Conservation (phyloP, 345 rosid species). For the Sonneratia alba region DNA sequence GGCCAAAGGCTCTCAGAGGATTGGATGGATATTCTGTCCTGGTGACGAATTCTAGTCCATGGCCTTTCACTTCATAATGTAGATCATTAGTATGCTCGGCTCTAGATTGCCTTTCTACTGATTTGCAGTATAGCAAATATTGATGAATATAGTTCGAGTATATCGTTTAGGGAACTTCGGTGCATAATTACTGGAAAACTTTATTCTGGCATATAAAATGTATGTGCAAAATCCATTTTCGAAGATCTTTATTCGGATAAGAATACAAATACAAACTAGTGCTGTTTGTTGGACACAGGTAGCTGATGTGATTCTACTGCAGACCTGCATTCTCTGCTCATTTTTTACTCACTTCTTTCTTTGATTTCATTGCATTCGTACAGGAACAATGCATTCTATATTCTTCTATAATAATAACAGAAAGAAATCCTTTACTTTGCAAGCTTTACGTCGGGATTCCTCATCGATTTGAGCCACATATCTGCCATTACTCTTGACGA, state of each 20-base stretch:
- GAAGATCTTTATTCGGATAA: neutral
- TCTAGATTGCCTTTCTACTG: neutral
- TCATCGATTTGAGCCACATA: constrained; percentile 86
- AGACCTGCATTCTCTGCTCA: neutral
- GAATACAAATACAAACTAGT: neutral
- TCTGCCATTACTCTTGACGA: constrained; percentile 89
- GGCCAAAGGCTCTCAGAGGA: too few species aligned
- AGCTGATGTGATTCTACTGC: neutral
- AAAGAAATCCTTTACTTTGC: constrained; percentile 20
- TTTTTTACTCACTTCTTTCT: neutral
- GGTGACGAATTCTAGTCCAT: neutral
- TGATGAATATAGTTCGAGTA: neutral
- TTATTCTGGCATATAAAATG: neutral
- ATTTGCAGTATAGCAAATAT: too few species aligned
- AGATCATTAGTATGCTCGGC: neutral
- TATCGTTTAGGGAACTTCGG: neutral
- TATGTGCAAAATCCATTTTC: constrained; percentile 3
- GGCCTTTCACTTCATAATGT: neutral
- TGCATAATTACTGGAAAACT: neutral
- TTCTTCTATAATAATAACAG: neutral
- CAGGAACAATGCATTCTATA: constrained; percentile 3
- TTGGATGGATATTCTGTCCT: neutral
- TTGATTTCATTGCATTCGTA: neutral
- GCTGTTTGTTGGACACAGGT: neutral
- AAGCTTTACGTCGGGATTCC: constrained; percentile 76